Base-by-base conservation (phyloP, 1,284 basidiomycete genomes). In the Pulveroboletus ridleyi region DNA sequence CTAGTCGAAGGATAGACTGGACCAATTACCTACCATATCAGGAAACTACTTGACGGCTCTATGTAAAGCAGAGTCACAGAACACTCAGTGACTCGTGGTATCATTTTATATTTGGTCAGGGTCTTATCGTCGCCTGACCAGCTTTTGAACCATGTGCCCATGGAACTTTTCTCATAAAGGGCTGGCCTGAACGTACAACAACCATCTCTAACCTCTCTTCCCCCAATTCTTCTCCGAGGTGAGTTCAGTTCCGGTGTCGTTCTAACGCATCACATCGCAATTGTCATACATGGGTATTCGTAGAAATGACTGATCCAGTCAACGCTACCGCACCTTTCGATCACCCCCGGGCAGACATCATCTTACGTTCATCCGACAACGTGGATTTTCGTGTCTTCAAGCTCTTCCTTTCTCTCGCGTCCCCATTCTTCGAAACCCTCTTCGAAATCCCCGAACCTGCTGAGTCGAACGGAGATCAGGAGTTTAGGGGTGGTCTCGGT, bases 281-380 rank as follows among this genome's bases (percentile, higher is more conserved):
- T 20, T 8, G 25, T 49, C 25, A 6, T 20, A 13, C 7, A 22
- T 35, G 68, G 63, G 9, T 23, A 47, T 49, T 18, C n/a, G 10
- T 22, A 10, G 44, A 6, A 8, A 69, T 68, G 69, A 17, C 56
- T 15, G 41, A 58, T 6, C 11, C 23, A 8, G 33, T n/a, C 8
- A 66, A 58, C 41, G 69, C 72, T n/a, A 25, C 61, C 20, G 23
- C 66, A 7, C 72, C 73, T 2, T 75, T 75, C n/a, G 47, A 76
- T 52, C 75, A 76, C 9, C 52, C 39, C 20, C 64, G 58, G 42
- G 71, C 59, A 2, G 69, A 70, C 22, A 52, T 71, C 18, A 67
- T 69, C 20, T n/a, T 86, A 29, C 79, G 81, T 55, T 84, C 83
- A 6, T 81, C 82, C 22, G 84, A 85, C 70, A 74, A 78, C 59